These are phyloP conservation scores for Kwoniella europaea DNA, from an alignment of 768 basidiomycete species.

Conservation along the genomic window DNA sequence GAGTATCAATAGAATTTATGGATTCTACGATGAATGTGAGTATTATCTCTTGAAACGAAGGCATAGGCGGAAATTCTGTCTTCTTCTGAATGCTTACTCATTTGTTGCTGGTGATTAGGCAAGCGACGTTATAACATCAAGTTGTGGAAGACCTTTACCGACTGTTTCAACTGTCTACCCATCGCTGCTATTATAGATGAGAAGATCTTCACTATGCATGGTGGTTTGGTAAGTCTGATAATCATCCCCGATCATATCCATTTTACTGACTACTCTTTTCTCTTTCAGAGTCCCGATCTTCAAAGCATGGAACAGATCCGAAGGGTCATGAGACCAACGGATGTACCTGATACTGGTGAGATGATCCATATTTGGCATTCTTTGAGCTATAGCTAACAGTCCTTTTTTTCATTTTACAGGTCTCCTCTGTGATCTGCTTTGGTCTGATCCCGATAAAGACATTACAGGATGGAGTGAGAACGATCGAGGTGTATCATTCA, in stretches of 20 bases:
- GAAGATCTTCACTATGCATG: conserved; percentile 99
- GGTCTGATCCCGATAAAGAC: conserved; percentile 99
- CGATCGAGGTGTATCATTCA: conserved; percentile 97
- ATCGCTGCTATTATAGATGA: conserved; percentile 99
- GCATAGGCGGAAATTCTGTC: no score
- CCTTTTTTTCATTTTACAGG: conserved; percentile 62
- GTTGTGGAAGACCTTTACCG: conserved; percentile 99
- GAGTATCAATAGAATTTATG: conserved; percentile 99
- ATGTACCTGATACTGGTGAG: conserved; percentile 96
- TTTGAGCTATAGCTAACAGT: background rate
- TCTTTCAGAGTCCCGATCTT: conserved; percentile 76
- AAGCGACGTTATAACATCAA: conserved; percentile 99
- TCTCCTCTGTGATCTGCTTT: conserved; percentile 90
- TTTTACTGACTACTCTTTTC: background rate
- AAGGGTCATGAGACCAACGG: conserved; percentile 97
- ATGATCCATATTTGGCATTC: no score
- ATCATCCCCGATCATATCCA: no score
- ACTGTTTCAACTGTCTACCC: conserved; percentile 99
- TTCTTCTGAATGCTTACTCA: background rate
- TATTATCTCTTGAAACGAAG: conserved; percentile 31
- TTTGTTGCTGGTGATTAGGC: conserved; percentile 64
- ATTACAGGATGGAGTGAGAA: conserved; percentile 99
- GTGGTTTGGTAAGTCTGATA: conserved; percentile 67
- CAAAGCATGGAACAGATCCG: conserved; percentile 99
- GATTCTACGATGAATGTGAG: conserved; percentile 99